A percentile compares a stretch with the other conserved stretches of the same genome.
Conservation (phyloP, 352 stramenopile genomes). For the Bremia lactucae region DNA sequence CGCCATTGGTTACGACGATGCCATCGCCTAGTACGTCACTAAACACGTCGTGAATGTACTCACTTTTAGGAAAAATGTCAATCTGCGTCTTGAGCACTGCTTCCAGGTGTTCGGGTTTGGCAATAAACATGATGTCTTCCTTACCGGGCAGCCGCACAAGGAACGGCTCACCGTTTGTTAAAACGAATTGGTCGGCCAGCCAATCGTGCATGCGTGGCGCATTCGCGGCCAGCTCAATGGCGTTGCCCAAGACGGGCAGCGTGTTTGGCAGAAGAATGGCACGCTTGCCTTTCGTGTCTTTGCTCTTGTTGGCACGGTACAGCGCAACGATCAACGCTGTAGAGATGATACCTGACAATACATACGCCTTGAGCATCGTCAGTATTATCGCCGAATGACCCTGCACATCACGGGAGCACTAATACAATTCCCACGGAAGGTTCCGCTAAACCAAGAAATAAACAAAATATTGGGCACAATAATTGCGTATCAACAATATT, state of each 20-base stretch:
- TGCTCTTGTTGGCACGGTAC: conserved; percentile 7
- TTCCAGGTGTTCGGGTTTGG: conserved; percentile 39
- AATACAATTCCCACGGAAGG: no score
- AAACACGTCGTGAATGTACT: conserved; percentile 29
- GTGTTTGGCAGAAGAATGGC: conserved; percentile 19
- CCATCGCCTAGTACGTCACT: conserved; percentile 33
- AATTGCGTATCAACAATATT: no score
- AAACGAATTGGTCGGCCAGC: conserved; percentile 24
- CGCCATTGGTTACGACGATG: conserved; percentile 37
- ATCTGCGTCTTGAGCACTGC: conserved; percentile 45
- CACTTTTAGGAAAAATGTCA: conserved; percentile 34
- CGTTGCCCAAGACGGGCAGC: conserved; percentile 34
- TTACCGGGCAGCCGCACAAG: conserved; percentile 28
- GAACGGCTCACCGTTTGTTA: conserved; percentile 23
- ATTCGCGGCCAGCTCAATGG: conserved; percentile 26
- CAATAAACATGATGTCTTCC: conserved; percentile 31
- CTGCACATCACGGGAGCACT: no score
- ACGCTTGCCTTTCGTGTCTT: conserved; percentile 16
- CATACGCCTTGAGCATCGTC: conserved; percentile 16
- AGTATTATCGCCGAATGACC: conserved; percentile 10
- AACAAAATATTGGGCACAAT: no score
- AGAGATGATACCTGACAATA: conserved; percentile 15
- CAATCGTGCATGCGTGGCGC: conserved; percentile 32
- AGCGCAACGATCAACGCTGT: conserved; percentile 17
- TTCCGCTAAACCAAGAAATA: no score